Percentiles rank a stretch among this genome's conserved stretches.
Conservation (phyloP, 1,284 basidiomycete genomes). For the Cutaneotrichosporon sp. region DNA sequence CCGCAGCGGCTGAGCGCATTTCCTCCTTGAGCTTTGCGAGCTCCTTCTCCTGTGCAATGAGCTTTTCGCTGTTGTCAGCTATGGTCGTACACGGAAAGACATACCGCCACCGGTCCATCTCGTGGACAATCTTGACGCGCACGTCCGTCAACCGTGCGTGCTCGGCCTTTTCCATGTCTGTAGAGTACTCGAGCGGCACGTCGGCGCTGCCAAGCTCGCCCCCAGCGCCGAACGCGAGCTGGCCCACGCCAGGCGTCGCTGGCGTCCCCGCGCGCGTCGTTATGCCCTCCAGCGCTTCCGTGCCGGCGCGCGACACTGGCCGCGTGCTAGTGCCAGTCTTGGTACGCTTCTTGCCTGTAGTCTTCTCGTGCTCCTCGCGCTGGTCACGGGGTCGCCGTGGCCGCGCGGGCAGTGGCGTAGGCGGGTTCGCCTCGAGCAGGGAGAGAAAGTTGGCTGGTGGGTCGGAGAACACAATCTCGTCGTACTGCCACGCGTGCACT, state of each 20-base stretch:
- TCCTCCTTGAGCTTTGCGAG: constrained; percentile 20
- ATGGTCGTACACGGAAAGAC: constrained; percentile 8
- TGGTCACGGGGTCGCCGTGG: constrained; percentile 50
- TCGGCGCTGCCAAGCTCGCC: constrained; percentile 44
- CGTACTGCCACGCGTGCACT: constrained; percentile 99
- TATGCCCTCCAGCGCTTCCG: constrained; percentile 2
- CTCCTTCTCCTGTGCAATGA: constrained; percentile 56
- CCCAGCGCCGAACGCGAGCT: constrained; percentile 20
- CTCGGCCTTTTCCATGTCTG: constrained; percentile 80
- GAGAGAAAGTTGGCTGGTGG: constrained; percentile 85
- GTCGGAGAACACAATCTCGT: constrained; percentile 94
- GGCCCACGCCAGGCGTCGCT: background rate
- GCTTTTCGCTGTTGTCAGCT: constrained; percentile 26
- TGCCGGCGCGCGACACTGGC: constrained; percentile 16
- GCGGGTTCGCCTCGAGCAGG: constrained; percentile 72
- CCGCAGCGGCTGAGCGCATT: background rate
- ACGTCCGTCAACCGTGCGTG: constrained; percentile 72
- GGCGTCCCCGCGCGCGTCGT: constrained; percentile 13
- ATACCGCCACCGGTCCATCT: constrained; percentile 49
- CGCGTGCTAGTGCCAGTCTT: constrained; percentile 6
- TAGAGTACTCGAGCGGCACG: constrained; percentile 66
- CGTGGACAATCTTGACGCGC: constrained; percentile 56
- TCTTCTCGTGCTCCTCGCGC: constrained; percentile 28
- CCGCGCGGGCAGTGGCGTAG: constrained; percentile 68
- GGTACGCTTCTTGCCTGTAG: constrained; percentile 34